Evolutionary conservation across 2,329 filamentous ascomycete species (phyloP), one percentile per base, ranked within the genome.

Genomic region (Claviceps sp.): DNA sequence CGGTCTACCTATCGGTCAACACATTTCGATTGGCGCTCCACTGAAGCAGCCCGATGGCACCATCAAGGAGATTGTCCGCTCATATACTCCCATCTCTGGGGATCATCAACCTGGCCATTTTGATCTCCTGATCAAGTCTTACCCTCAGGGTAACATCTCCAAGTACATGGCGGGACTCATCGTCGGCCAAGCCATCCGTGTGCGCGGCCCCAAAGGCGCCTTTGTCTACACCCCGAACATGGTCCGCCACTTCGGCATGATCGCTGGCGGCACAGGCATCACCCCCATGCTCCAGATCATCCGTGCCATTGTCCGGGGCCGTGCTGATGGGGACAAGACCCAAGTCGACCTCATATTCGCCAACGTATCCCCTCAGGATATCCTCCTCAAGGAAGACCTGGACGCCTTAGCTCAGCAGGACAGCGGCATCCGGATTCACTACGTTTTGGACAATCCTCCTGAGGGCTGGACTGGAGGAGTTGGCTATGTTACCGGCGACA

Each of bases 161-260:
- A 90, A 88, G 73, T 78, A 95, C 71, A 83, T 98, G 73, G 87
- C 88, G 46, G 82, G 80, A 13, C 79, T 98, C 56, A 79, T 79
- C 57, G 78, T 96, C 54, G 90, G 91, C 55, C 82, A 95, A 69
- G 84, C 79, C 55, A 93, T 98, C 77, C 88, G 88, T 67, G 85
- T 97, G 62, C 83, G 81, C 62, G 93, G 93, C 9, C 93, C 93
- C 69, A 97, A 97, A 79, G 93, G 93, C 61, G 91, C 91, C 61
- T 96, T 98, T 78, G 87, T 95, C 56, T 98, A 98, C 74, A 88
- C 85, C 17, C 89, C 91, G 61, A 96, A 96, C 77, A 91, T 98
- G 86, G 88, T 91, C 61, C 84, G 87, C 58, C 87, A 87, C 71
- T 95, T 98, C 60, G 93, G 90, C 65, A 98, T 98, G 93, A 88